A percentile compares a stretch with the other conserved stretches of the same genome.
Evolutionary conservation across 192 early-diverging fungal genomes (phyloP).

Genomic region (Lunasporangiospora selenospora): DNA sequence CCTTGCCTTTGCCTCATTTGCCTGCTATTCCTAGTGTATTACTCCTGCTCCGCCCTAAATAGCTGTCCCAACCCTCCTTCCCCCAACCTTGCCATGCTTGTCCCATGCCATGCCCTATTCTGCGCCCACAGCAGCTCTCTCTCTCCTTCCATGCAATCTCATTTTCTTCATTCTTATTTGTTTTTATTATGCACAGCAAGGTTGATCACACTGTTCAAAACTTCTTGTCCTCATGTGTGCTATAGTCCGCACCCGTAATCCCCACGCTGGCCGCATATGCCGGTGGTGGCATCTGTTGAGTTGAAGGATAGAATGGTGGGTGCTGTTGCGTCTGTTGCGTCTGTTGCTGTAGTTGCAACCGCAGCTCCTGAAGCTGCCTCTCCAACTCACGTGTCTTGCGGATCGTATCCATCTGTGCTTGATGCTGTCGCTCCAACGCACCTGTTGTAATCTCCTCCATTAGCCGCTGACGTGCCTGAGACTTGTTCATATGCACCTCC

Average conservation of each 20-base stretch:
- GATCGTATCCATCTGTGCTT: slow-evolving; percentile 24
- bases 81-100: too few species aligned
- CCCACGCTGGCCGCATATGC: slow-evolving; percentile 7
- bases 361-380: slow-evolving; percentile 18
- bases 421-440: slow-evolving; percentile 20
- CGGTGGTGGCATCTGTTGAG: slow-evolving; percentile 12
- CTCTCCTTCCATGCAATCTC: too few species aligned
- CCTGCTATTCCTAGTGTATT: too few species aligned
- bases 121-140: too few species aligned
- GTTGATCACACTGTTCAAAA: too few species aligned
- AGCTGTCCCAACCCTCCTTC: too few species aligned
- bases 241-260: not conserved
- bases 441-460: slow-evolving; percentile 32
- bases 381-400: slow-evolving; percentile 15
- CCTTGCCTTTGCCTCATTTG: too few species aligned
- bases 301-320: not conserved
- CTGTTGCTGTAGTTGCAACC: slow-evolving; percentile 18
- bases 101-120: too few species aligned
- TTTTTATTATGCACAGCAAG: too few species aligned
- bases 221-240: not conserved
- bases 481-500: slow-evolving; percentile 25
- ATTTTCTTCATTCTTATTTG: too few species aligned
- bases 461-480: slow-evolving; percentile 23
- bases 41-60: too few species aligned
- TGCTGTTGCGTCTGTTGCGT: not conserved